Evolutionary conservation across 2,329 filamentous ascomycete genomes (phyloP).

Genomic region (Sporothrix variecibatus): DNA sequence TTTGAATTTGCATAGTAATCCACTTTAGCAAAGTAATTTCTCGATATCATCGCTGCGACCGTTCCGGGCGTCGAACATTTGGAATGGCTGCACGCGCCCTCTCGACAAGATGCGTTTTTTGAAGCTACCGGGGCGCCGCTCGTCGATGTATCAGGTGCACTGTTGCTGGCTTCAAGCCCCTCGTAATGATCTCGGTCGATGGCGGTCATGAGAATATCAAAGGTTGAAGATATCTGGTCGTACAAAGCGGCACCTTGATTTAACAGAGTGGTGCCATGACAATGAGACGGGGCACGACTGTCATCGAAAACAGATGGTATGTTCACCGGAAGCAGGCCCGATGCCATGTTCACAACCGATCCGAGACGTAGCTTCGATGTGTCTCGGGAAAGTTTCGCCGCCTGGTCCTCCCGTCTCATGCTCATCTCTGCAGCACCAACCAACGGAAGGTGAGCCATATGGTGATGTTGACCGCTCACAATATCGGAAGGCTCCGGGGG

Average conservation of each 20-base stretch:
- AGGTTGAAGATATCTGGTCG: slow-evolving; percentile 62
- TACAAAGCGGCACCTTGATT: slow-evolving; percentile 52
- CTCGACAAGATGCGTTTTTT: not conserved
- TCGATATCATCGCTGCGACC: slow-evolving; percentile 44
- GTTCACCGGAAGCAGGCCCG: slow-evolving; percentile 43
- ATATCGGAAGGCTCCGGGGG: slow-evolving; percentile 44
- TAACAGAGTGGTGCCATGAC: slow-evolving; percentile 46
- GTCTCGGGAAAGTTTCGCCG: not conserved
- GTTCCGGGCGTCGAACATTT: slow-evolving; percentile 42
- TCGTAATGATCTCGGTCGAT: slow-evolving; percentile 65
- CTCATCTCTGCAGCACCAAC: slow-evolving; percentile 21
- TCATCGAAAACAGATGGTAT: slow-evolving; percentile 46
- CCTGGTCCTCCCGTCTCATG: not conserved
- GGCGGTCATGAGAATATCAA: slow-evolving; percentile 69
- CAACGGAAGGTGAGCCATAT: slow-evolving; percentile 39
- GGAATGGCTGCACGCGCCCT: slow-evolving; percentile 22
- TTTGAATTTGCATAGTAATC: slow-evolving; percentile 77
- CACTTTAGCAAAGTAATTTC: slow-evolving; percentile 72
- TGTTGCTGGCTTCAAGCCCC: slow-evolving; percentile 58
- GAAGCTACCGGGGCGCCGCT: not conserved
- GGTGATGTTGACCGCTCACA: slow-evolving; percentile 56
- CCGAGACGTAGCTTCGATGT: slow-evolving; percentile 42
- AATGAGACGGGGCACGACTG: slow-evolving; percentile 45
- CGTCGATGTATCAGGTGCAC: slow-evolving; percentile 40
- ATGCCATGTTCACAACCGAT: slow-evolving; percentile 48